Evolutionary conservation across 1,139 yeast species (phyloP).

Genomic region (Eremothecium gossypii): DNA sequence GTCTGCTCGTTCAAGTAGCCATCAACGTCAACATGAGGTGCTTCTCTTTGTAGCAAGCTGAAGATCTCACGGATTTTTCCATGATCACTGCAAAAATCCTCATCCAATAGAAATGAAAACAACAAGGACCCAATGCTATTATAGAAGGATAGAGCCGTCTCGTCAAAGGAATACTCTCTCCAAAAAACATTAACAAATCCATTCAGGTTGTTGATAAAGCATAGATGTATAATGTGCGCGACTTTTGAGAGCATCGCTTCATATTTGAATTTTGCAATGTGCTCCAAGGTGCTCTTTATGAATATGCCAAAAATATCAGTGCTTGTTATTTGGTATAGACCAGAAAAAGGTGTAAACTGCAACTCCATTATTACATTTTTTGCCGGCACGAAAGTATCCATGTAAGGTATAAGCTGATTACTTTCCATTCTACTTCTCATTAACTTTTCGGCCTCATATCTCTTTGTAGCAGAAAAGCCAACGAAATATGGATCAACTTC

Average conservation of each 20-base stretch:
- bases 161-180: slow-evolving; percentile 31
- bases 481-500: slow-evolving; percentile 74
- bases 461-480: slow-evolving; percentile 65
- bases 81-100: slow-evolving; percentile 36
- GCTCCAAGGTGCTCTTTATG: slow-evolving; percentile 40
- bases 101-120: slow-evolving; percentile 37
- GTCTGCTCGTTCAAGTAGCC: slow-evolving; percentile 30
- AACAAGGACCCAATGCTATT: slow-evolving; percentile 39
- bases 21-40: slow-evolving; percentile 26
- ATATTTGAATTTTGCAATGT: slow-evolving; percentile 34
- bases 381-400: slow-evolving; percentile 47
- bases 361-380: slow-evolving; percentile 27
- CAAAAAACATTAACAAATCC: slow-evolving; percentile 27
- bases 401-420: slow-evolving; percentile 31
- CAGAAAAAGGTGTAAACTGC: slow-evolving; percentile 32
- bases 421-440: slow-evolving; percentile 28
- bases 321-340: slow-evolving; percentile 41
- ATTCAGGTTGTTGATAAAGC: slow-evolving; percentile 30
- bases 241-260: slow-evolving; percentile 52
- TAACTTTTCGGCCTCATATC: slow-evolving; percentile 59
- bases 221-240: slow-evolving; percentile 63
- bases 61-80: slow-evolving; percentile 49
- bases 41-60: slow-evolving; percentile 29
- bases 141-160: slow-evolving; percentile 34
- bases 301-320: slow-evolving; percentile 46